Evolutionary conservation across 2,329 filamentous ascomycete genomes (phyloP).

Genomic region (Talaromyces sp.): DNA sequence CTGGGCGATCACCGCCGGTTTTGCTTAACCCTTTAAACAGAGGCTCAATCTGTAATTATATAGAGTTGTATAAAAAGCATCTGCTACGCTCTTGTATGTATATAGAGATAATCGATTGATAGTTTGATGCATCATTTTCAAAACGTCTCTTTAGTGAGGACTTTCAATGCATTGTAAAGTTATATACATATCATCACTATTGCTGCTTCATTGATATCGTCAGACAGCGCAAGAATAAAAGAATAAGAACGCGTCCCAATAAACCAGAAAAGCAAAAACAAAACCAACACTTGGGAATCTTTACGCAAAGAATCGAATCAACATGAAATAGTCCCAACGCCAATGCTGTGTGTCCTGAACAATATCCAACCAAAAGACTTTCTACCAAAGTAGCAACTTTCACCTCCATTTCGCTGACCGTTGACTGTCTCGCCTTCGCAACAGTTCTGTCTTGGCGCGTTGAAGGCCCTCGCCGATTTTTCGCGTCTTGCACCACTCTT

Average conservation of each 20-base stretch:
- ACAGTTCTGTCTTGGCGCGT: constrained; percentile 36
- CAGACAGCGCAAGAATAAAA: neutral
- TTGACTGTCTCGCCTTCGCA: constrained; percentile 14
- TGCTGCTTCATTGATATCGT: constrained; percentile 11
- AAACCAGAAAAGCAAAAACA: neutral
- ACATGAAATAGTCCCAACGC: constrained; percentile 1
- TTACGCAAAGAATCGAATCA: neutral
- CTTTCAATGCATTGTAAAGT: neutral
- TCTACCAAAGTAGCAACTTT: neutral
- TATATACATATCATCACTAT: neutral
- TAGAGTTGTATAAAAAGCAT: neutral
- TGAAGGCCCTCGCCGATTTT: constrained; percentile 40
- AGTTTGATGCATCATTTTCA: neutral
- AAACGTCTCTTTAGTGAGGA: neutral
- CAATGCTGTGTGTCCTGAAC: constrained; percentile 2
- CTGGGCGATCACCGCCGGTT: neutral
- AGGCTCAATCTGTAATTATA: neutral
- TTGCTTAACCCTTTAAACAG: constrained; percentile 4
- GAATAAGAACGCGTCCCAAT: neutral
- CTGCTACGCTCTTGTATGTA: neutral
- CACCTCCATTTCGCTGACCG: neutral
- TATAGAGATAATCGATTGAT: neutral
- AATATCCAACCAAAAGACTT: neutral
- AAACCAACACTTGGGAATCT: neutral
- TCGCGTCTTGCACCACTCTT: constrained; percentile 40